A percentile compares a stretch with the other conserved stretches of the same genome.
These are phyloP conservation scores for Fusarium albidum DNA, from an alignment of 2,329 filamentous ascomycete species.

Conservation along the genomic window DNA sequence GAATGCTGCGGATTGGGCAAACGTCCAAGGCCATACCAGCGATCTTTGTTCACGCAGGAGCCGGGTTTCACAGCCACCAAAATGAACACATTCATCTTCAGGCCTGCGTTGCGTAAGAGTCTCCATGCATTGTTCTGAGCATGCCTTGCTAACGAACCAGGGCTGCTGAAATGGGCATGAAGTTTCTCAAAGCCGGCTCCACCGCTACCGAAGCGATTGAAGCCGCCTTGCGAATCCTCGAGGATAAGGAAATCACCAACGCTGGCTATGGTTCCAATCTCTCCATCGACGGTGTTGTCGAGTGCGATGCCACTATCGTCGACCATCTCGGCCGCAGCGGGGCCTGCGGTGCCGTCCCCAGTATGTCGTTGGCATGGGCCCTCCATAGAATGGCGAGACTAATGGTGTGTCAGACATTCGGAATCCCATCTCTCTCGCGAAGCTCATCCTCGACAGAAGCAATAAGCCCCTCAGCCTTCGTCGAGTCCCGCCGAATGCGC, in stretches of 20 bases:
- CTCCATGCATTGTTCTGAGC: not conserved
- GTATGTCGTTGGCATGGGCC: conserved; percentile 62
- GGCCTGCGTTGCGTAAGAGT: conserved; percentile 86
- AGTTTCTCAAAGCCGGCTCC: conserved; percentile 78
- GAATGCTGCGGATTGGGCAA: conserved; percentile 46
- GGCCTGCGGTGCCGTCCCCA: conserved; percentile 88
- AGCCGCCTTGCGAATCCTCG: conserved; percentile 84
- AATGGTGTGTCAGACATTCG: conserved; percentile 73
- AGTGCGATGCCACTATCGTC: conserved; percentile 93
- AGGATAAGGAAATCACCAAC: conserved; percentile 96
- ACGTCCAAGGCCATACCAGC: conserved; percentile 62
- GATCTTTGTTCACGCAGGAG: conserved; percentile 95
- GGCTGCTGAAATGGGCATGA: conserved; percentile 86
- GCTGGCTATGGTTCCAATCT: conserved; percentile 96
- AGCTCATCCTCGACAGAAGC: conserved; percentile 80
- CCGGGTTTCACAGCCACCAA: conserved; percentile 87
- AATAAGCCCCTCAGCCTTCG: conserved; percentile 81
- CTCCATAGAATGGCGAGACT: not conserved
- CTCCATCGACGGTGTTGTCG: conserved; percentile 87
- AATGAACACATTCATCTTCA: conserved; percentile 87
- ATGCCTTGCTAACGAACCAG: conserved; percentile 53
- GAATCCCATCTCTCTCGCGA: conserved; percentile 90
- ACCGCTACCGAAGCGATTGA: conserved; percentile 89
- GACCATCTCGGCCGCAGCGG: conserved; percentile 92
- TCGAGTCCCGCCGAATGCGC: conserved; percentile 89